Evolutionary conservation across 2,329 filamentous ascomycete species (phyloP), one percentile per base, ranked within the genome.

Genomic region (Pseudogymnoascus sp.): DNA sequence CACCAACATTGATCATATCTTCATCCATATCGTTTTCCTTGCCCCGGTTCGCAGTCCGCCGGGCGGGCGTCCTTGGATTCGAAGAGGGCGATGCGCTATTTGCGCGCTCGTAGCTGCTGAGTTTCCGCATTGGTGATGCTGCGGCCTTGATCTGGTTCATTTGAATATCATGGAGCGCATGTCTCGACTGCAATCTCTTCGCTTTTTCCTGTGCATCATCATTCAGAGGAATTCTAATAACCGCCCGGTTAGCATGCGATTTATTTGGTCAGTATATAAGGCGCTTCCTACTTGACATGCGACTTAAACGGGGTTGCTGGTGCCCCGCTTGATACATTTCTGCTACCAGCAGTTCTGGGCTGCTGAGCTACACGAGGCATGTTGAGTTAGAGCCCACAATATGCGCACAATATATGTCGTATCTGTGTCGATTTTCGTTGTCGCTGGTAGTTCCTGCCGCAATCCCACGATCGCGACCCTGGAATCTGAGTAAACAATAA

Each of bases 191-290:
- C 72, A 93, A 81, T 60, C 95, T 89, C 70, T 88, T 88, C 60
- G 92, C 93, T 76, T 96, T 96, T 78, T 99, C 95, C 70, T 88
- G 86, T 66, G 86, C 87, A 81, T 99, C 95, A 79, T 99, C 95
- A 79, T 97, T 97, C 67, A 99, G 85, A 37, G 95, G 93, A 65
- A 99, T 96, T 75, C 91, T 96, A 71, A 36, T 57, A 57, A 34
- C 5, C n/a, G 12, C 16, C 29, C 1, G 8, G 51, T 57, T 16
- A 57, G 51, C 8, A 36, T 57, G 51, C 51, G 29, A 21, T 36
- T 36, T 57, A 54, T 57, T 12, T 57, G n/a, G 21, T 57, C 51
- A 7, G 10, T 57, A 34, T 6, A 10, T 42, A 60, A 8, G 36
- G 12, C 18, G 21, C 8, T 39, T 12, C 72, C 61, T 65, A 75